These are phyloP conservation scores for Polygonum aviculare DNA, from an alignment of 148 eudicot genomes.

Conservation along the genomic window DNA sequence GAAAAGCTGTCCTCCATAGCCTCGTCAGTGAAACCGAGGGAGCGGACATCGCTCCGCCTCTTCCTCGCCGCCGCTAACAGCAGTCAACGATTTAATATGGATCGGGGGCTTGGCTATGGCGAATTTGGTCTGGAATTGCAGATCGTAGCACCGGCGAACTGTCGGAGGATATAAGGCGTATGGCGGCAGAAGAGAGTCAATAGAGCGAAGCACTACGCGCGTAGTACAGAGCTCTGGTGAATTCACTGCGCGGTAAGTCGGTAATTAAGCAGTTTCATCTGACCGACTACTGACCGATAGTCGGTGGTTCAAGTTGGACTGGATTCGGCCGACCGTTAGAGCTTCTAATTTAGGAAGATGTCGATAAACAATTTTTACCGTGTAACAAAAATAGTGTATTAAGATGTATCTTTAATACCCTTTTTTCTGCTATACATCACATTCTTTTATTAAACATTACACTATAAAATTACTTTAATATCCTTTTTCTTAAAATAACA, in stretches of 20 bases:
- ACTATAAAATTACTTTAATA: too few relatives aligned
- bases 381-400: too few relatives aligned
- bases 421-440: too few relatives aligned
- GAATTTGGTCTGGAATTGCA: not conserved
- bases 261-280: too few relatives aligned
- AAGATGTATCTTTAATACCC: too few relatives aligned
- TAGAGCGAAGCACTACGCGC: not conserved
- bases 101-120: not conserved
- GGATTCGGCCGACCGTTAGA: too few relatives aligned
- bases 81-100: not conserved
- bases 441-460: too few relatives aligned
- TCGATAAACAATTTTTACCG: too few relatives aligned
- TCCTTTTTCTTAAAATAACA: too few relatives aligned
- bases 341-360: too few relatives aligned
- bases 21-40: constrained; percentile 27
- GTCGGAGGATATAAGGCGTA: not conserved
- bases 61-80: not conserved
- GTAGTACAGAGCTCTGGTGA: not conserved
- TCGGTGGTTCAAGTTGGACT: too few relatives aligned
- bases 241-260: not conserved
- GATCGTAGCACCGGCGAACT: not conserved
- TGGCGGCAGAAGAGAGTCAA: not conserved
- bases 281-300: too few relatives aligned
- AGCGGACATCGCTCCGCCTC: not conserved
- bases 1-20: constrained; percentile 82